Percentiles rank a stretch among this genome's conserved stretches.
Conservation (phyloP, 345 rosid species). For the Mangifera indica region DNA sequence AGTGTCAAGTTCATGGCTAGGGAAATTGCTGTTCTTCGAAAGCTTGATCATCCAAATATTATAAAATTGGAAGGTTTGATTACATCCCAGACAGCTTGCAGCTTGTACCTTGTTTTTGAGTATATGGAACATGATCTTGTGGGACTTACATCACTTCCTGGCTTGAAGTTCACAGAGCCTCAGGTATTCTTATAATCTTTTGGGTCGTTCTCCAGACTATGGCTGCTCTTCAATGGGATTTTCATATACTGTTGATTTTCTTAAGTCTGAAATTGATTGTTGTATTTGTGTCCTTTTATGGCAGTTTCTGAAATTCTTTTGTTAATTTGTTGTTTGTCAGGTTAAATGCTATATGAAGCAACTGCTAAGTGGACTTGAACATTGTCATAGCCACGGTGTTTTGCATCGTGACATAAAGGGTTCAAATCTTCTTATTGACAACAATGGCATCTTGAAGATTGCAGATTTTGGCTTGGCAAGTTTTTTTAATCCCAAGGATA, state of each 20-base stretch:
- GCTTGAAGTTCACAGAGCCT: constrained; percentile 73
- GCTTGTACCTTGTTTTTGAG: constrained; percentile 88
- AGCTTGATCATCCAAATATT: constrained; percentile 89
- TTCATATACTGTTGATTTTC: too few species aligned
- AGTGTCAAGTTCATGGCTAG: constrained; percentile 93
- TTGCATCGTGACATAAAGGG: constrained; percentile 97
- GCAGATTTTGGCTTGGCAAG: constrained; percentile 96
- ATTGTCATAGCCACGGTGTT: constrained; percentile 80
- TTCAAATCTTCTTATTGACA: constrained; percentile 82
- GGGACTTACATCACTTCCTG: constrained; percentile 82
- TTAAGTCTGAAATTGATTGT: background rate
- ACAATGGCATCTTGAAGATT: constrained; percentile 81
- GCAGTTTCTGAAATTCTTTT: constrained; percentile 6
- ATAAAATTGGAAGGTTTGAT: constrained; percentile 90
- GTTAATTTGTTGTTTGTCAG: constrained; percentile 31
- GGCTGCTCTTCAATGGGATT: constrained; percentile 1
- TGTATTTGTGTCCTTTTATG: background rate
- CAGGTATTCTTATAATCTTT: constrained; percentile 51
- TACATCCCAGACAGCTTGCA: constrained; percentile 68
- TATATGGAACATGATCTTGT: constrained; percentile 99
- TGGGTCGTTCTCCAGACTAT: background rate
- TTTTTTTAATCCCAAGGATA: constrained; percentile 58
- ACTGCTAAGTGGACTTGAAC: constrained; percentile 89
- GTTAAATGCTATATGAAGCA: constrained; percentile 96
- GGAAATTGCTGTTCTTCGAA: constrained; percentile 73